These are phyloP conservation scores for Nymphaea thermarum DNA, from an alignment of 164 flowering plant genomes.

Conservation along the genomic window DNA sequence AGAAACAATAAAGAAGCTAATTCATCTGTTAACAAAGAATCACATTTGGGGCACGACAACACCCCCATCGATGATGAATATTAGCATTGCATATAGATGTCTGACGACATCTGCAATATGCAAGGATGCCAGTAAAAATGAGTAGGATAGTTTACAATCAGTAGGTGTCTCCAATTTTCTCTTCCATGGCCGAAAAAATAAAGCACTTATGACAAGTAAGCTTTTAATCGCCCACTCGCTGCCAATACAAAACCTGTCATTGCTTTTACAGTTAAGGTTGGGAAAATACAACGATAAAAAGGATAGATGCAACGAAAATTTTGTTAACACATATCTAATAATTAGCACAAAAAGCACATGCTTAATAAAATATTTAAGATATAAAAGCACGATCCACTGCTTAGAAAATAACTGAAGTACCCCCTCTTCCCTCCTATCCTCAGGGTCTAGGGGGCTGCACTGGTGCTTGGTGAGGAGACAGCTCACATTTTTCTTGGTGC, in stretches of 20 bases:
- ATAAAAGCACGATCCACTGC: no score
- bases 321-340: background rate
- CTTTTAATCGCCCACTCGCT: slow-evolving; percentile 48
- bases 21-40: no score
- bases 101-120: background rate
- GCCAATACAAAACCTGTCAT: slow-evolving; percentile 70
- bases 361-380: no score
- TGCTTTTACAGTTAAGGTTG: background rate
- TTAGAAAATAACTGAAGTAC: no score
- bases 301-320: background rate
- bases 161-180: background rate
- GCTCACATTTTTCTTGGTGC: background rate
- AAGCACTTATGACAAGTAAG: slow-evolving; percentile 21
- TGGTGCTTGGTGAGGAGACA: background rate
- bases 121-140: background rate
- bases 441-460: background rate
- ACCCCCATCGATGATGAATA: background rate
- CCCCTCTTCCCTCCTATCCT: background rate
- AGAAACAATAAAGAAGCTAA: no score
- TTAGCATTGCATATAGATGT: background rate
- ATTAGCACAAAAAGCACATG: no score
- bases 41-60: background rate
- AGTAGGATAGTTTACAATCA: background rate
- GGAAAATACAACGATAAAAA: background rate
- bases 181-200: background rate